Evolutionary conservation across 1,139 yeast genomes (phyloP).

Genomic region (Nakaseomyces kungkrabaensis): DNA sequence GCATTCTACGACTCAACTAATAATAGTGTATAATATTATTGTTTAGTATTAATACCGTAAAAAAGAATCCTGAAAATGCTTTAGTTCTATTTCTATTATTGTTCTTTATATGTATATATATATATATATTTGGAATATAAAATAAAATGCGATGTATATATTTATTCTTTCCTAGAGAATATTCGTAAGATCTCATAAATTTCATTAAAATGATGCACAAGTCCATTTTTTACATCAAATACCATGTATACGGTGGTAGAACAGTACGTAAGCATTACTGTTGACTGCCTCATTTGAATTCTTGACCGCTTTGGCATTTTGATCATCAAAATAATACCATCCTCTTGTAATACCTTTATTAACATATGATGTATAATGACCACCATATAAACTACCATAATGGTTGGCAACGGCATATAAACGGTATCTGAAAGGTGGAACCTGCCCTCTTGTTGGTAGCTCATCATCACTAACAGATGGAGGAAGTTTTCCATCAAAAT

Average conservation of each 20-base stretch:
- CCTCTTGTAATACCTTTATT: slow-evolving; percentile 42
- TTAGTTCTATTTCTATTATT: no score
- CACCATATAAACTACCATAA: slow-evolving; percentile 67
- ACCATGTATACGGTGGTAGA: slow-evolving; percentile 34
- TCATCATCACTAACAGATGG: slow-evolving; percentile 26
- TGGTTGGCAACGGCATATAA: slow-evolving; percentile 81
- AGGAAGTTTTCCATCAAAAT: slow-evolving; percentile 26
- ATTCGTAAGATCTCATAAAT: no score
- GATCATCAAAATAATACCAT: slow-evolving; percentile 27
- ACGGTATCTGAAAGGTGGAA: slow-evolving; percentile 65
- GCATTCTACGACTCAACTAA: no score
- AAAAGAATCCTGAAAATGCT: no score
- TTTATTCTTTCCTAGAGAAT: no score
- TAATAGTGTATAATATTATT: no score
- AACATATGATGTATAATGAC: slow-evolving; percentile 84
- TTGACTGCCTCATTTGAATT: slow-evolving; percentile 23
- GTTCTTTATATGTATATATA: no score
- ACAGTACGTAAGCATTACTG: slow-evolving; percentile 65
- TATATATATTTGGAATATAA: neutral
- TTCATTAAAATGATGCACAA: no score
- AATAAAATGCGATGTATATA: no score
- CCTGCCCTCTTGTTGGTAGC: slow-evolving; percentile 61
- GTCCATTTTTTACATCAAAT: neutral
- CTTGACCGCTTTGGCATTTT: slow-evolving; percentile 18
- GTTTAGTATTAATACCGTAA: no score